phyloP scores from a whole-genome alignment of 1,139 yeast genomes.

The Geotrichum carabidarum region DNA sequence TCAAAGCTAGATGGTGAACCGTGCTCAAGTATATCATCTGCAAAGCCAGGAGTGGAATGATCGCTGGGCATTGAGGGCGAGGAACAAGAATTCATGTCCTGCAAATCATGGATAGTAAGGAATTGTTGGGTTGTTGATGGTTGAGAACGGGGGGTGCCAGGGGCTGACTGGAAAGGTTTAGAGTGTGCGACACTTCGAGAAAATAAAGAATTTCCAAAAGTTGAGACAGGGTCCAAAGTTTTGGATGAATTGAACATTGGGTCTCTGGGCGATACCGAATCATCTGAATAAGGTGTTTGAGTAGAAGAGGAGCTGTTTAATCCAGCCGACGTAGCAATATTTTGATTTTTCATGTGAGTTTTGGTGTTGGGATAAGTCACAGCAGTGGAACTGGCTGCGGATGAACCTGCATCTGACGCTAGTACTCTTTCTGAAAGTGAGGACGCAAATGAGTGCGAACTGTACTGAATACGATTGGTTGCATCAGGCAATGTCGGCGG shows the following conservation, averaged over 20 bases:
- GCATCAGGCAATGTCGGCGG: background rate
- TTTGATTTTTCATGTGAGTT: too few species aligned
- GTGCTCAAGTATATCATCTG: too few species aligned
- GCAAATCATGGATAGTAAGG: slow-evolving; percentile 13
- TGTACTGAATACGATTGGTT: background rate
- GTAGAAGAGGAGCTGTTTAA: too few species aligned
- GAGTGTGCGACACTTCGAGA: background rate
- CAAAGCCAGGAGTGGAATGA: too few species aligned
- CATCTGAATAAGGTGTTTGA: too few species aligned
- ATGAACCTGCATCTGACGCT: background rate
- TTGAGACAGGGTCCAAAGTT: background rate
- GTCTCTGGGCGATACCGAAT: background rate
- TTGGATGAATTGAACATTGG: background rate
- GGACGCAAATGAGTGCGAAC: background rate
- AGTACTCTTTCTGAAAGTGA: background rate
- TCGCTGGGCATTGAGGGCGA: background rate
- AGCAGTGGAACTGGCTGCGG: background rate
- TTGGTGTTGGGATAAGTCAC: background rate
- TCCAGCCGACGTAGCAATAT: too few species aligned
- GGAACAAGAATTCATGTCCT: slow-evolving; percentile 9
- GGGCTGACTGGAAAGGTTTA: background rate
- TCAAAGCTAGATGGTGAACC: background rate
- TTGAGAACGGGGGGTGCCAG: background rate
- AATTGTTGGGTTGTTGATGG: slow-evolving; percentile 9
- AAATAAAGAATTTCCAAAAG: background rate